phyloP scores from a whole-genome alignment of 805 yeast species.

The Grigorovia yakushimaensis region DNA sequence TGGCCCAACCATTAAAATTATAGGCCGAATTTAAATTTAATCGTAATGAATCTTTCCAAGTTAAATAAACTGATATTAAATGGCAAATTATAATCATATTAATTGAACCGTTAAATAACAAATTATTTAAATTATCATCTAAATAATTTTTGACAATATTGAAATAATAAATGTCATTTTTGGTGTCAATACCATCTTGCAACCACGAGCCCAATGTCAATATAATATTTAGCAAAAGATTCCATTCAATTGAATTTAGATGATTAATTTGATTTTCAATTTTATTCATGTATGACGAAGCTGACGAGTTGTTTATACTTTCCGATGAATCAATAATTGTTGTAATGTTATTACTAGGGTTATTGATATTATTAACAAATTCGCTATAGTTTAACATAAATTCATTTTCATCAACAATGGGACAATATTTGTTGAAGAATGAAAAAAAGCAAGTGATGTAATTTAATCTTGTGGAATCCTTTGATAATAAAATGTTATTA shows the following conservation, averaged over 20 bases:
- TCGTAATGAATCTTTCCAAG: constrained; percentile 56
- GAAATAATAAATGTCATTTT: constrained; percentile 46
- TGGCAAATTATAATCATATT: constrained; percentile 44
- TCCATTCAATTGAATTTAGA: constrained; percentile 29
- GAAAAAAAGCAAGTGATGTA: constrained; percentile 26
- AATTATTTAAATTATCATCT: constrained; percentile 1
- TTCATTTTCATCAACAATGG: constrained; percentile 47
- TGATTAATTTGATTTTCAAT: neutral
- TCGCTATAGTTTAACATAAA: constrained; percentile 33
- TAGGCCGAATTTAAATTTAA: constrained; percentile 30
- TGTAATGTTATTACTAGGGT: constrained; percentile 2
- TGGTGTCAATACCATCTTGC: constrained; percentile 40
- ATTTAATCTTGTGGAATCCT: constrained; percentile 14
- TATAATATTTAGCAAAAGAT: constrained; percentile 44
- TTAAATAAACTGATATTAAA: constrained; percentile 50
- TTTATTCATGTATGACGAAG: neutral
- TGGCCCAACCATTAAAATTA: constrained; percentile 55
- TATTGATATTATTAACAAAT: constrained; percentile 22
- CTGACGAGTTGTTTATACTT: neutral
- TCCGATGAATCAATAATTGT: neutral
- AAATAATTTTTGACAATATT: constrained; percentile 40
- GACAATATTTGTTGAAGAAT: constrained; percentile 32
- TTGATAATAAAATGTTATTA: neutral
- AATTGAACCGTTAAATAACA: constrained; percentile 37
- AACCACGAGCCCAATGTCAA: constrained; percentile 67